These are phyloP conservation scores for Boletus sp. DNA, from an alignment of 1,284 basidiomycete genomes.

Conservation along the genomic window DNA sequence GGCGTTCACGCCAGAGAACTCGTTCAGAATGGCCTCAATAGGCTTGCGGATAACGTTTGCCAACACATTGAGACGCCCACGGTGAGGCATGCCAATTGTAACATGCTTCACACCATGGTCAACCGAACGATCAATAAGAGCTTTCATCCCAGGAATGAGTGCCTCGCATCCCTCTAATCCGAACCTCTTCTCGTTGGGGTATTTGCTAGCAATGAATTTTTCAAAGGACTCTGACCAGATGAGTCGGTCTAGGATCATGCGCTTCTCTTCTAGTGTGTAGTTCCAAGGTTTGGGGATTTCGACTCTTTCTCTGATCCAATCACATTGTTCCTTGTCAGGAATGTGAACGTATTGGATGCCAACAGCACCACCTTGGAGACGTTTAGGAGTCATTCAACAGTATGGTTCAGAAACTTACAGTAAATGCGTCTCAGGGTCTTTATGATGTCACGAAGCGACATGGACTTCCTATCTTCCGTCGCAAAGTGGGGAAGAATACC, in stretches of 20 bases:
- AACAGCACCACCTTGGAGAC: constrained; percentile 77
- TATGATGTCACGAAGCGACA: constrained; percentile 93
- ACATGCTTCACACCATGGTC: constrained; percentile 95
- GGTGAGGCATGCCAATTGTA: constrained; percentile 99
- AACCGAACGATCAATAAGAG: constrained; percentile 96
- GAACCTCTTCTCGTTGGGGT: constrained; percentile 99
- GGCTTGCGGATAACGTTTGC: constrained; percentile 99
- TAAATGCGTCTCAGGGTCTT: constrained; percentile 92
- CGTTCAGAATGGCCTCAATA: constrained; percentile 97
- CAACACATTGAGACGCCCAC: constrained; percentile 96
- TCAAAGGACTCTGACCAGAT: constrained; percentile 99
- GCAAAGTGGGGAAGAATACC: constrained; percentile 97
- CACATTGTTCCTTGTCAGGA: constrained; percentile 97
- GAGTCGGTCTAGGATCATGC: constrained; percentile 97
- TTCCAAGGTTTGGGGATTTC: constrained; percentile 99
- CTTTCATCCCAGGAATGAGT: constrained; percentile 99
- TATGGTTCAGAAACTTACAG: constrained; percentile 55
- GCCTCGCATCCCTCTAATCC: constrained; percentile 98
- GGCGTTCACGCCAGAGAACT: constrained; percentile 79
- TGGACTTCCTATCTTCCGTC: constrained; percentile 77
- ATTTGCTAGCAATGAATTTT: constrained; percentile 98
- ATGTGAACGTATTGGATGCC: constrained; percentile 99
- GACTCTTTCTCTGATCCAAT: constrained; percentile 98
- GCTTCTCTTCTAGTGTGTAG: constrained; percentile 97
- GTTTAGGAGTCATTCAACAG: not conserved